Percentiles rank a stretch among this genome's conserved stretches.
phyloP scores from a whole-genome alignment of 345 rosid genomes.

The Eucalyptus sideroxylon region DNA sequence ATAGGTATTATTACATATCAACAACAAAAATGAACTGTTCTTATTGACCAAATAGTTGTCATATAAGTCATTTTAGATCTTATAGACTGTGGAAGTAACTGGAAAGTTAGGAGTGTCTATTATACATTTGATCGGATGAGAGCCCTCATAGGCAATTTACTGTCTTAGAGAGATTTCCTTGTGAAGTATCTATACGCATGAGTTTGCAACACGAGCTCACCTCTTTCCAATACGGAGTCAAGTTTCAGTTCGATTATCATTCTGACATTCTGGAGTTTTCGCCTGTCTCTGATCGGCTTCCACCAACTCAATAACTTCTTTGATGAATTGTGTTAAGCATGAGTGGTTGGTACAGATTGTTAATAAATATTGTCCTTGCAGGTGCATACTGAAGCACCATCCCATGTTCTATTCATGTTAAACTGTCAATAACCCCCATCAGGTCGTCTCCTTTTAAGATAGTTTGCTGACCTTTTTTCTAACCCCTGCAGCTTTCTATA shows the following conservation, averaged over 20 bases:
- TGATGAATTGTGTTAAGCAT: not conserved
- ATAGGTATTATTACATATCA: not conserved
- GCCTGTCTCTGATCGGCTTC: not conserved
- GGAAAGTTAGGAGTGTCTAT: not conserved
- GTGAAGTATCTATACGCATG: not conserved
- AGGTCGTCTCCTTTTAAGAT: not conserved
- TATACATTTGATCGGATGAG: not conserved
- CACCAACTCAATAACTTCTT: not conserved
- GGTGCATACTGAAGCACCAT: not conserved
- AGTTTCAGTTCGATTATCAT: not conserved
- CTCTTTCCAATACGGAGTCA: not conserved
- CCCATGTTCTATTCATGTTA: not conserved
- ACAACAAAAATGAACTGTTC: not conserved
- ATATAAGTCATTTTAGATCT: not conserved
- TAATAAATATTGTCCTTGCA: not conserved
- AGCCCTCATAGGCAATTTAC: not conserved
- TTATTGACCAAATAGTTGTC: not conserved
- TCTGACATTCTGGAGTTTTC: not conserved
- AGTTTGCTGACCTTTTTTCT: not conserved
- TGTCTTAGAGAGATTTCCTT: not conserved
- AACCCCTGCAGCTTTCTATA: not conserved
- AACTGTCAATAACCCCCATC: not conserved
- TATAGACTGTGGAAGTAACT: not conserved
- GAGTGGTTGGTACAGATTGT: not conserved
- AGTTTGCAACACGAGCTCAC: not conserved